Conservation (phyloP, 495 filamentous ascomycete species). For the Massariosphaeria phaeospora region DNA sequence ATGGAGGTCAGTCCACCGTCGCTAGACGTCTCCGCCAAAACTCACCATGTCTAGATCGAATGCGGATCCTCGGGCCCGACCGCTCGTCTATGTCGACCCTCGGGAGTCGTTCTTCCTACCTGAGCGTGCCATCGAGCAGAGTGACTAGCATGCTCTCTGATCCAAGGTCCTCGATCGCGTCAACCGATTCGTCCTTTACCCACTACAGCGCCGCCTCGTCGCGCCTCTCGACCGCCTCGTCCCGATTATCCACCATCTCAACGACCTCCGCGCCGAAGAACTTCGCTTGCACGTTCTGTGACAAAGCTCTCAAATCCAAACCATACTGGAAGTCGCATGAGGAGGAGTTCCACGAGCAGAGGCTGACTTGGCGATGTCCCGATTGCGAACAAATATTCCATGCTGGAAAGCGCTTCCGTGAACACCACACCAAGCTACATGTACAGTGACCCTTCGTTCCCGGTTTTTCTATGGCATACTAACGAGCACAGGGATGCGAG, state of each 20-base stretch:
- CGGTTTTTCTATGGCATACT: not conserved
- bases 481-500: conserved; percentile 23
- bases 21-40: no score
- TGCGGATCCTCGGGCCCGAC: conserved; percentile 20
- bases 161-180: conserved; percentile 27
- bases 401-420: conserved; percentile 31
- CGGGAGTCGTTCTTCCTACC: conserved; percentile 27
- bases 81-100: conserved; percentile 31
- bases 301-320: conserved; percentile 32
- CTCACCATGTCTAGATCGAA: conserved; percentile 25
- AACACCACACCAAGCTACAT: conserved; percentile 34
- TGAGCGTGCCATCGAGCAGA: conserved; percentile 30
- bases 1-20: conserved; percentile 29
- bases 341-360: conserved; percentile 34
- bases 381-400: conserved; percentile 34
- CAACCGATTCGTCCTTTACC: conserved; percentile 27
- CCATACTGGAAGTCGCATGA: conserved; percentile 37
- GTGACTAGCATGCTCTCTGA: conserved; percentile 31
- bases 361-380: conserved; percentile 31
- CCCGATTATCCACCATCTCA: conserved; percentile 29
- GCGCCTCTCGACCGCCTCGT: conserved; percentile 28
- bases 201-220: conserved; percentile 21
- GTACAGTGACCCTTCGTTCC: not conserved
- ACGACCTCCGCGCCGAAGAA: conserved; percentile 27
- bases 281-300: conserved; percentile 33